These are phyloP conservation scores for Astrothelium macrocarpum DNA, from an alignment of 495 filamentous ascomycete genomes.

Conservation along the genomic window DNA sequence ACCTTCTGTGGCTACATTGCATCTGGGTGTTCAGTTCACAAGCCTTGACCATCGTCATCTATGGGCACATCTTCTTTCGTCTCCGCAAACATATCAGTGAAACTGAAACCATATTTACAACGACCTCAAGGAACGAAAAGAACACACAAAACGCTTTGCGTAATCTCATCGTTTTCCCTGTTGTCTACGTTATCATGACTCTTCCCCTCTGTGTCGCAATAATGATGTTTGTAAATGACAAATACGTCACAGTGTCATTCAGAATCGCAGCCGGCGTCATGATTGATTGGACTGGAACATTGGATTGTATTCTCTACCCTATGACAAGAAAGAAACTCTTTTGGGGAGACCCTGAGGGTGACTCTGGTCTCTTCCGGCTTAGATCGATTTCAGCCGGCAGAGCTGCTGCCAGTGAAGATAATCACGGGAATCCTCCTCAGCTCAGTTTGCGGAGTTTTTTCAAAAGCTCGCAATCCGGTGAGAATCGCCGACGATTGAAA, in stretches of 20 bases:
- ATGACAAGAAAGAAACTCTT: conserved; percentile 17
- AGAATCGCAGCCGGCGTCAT: conserved; percentile 16
- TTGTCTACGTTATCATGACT: conserved; percentile 20
- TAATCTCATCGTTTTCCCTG: conserved; percentile 20
- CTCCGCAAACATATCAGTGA: conserved; percentile 11
- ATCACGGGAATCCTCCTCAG: background rate
- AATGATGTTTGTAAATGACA: conserved; percentile 18
- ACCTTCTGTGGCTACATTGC: conserved; percentile 21
- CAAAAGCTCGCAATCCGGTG: background rate
- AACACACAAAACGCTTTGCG: conserved; percentile 10
- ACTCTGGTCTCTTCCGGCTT: background rate
- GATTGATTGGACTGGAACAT: conserved; percentile 20
- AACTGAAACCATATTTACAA: conserved; percentile 3
- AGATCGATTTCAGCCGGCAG: background rate
- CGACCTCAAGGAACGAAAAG: conserved; percentile 14
- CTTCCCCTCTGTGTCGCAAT: conserved; percentile 18
- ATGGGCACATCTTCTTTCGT: conserved; percentile 16
- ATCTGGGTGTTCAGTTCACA: conserved; percentile 18
- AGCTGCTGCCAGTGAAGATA: background rate
- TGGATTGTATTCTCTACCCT: conserved; percentile 23
- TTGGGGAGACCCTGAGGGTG: background rate
- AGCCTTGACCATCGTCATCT: conserved; percentile 21
- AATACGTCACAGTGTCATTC: conserved; percentile 8
- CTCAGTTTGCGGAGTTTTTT: background rate
- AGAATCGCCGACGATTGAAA: background rate